Conservation (phyloP, 495 filamentous ascomycete genomes). For the Annulohypoxylon stygium region DNA sequence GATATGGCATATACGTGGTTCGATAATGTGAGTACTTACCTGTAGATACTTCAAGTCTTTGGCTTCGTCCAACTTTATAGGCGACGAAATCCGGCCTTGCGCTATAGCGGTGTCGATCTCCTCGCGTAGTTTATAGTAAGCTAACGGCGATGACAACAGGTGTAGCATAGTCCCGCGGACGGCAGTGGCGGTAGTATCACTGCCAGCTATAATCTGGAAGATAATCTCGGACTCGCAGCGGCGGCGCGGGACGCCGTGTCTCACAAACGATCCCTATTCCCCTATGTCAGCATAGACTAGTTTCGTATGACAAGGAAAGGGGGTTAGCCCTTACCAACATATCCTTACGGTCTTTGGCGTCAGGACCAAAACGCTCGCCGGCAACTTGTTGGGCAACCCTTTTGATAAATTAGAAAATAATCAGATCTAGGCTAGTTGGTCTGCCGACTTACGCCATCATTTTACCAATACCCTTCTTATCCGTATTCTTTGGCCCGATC, state of each 20-base stretch:
- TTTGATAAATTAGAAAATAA: neutral
- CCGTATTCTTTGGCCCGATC: conserved; percentile 42
- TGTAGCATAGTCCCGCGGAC: conserved; percentile 67
- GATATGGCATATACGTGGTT: too few relatives aligned
- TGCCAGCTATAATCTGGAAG: conserved; percentile 55
- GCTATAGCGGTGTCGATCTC: conserved; percentile 64
- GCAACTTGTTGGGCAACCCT: conserved; percentile 48
- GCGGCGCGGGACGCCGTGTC: conserved; percentile 55
- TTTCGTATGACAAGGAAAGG: neutral
- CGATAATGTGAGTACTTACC: conserved; percentile 49
- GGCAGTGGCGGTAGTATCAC: conserved; percentile 71
- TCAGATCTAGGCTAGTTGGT: neutral
- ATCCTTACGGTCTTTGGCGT: conserved; percentile 52
- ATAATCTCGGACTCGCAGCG: conserved; percentile 57
- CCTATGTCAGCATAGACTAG: neutral
- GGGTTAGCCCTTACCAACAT: conserved; percentile 54
- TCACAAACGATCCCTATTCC: conserved; percentile 56
- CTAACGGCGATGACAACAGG: conserved; percentile 57
- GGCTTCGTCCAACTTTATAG: conserved; percentile 56
- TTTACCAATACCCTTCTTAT: conserved; percentile 48
- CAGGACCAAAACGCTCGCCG: conserved; percentile 47
- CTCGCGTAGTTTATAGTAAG: conserved; percentile 66
- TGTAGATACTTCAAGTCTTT: conserved; percentile 57
- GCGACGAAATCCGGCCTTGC: conserved; percentile 47
- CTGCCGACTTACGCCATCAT: conserved; percentile 43